These are phyloP conservation scores for Penicillium turbatum DNA, from an alignment of 495 filamentous ascomycete species.

Conservation along the genomic window DNA sequence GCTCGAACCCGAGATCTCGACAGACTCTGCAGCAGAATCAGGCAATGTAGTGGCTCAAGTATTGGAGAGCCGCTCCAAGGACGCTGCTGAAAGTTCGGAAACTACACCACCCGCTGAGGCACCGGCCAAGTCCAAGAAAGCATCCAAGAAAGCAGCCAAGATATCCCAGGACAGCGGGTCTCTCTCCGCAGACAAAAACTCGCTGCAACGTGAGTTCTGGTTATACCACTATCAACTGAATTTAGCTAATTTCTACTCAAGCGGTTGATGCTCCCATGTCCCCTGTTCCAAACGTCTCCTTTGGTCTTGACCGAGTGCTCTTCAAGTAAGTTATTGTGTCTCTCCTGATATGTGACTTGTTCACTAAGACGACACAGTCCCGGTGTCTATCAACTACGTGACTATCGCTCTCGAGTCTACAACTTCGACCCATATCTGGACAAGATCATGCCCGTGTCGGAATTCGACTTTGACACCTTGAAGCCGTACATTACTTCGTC, in stretches of 20 bases:
- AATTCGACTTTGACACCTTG: constrained; percentile 87
- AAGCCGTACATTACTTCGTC: constrained; percentile 87
- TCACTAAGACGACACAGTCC: constrained; percentile 45
- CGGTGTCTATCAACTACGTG: constrained; percentile 86
- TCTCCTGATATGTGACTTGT: neutral
- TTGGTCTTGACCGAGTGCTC: constrained; percentile 82
- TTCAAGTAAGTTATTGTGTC: constrained; percentile 62
- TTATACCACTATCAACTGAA: neutral
- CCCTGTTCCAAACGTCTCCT: constrained; percentile 65
- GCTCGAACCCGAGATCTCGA: neutral
- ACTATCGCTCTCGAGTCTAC: constrained; percentile 79
- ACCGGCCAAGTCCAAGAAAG: neutral
- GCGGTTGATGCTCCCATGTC: constrained; percentile 51
- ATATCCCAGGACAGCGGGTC: constrained; percentile 8
- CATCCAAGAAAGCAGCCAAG: neutral
- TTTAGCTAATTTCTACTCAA: constrained; percentile 21
- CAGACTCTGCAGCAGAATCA: neutral
- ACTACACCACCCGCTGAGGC: neutral
- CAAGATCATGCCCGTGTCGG: constrained; percentile 80
- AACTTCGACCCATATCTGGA: constrained; percentile 96
- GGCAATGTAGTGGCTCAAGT: neutral
- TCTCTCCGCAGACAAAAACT: constrained; percentile 5
- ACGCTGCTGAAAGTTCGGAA: neutral
- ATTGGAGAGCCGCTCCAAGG: neutral
- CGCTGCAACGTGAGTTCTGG: constrained; percentile 22